phyloP scores from a whole-genome alignment of 805 yeast species.

The Teunomyces lycoperdinae region DNA sequence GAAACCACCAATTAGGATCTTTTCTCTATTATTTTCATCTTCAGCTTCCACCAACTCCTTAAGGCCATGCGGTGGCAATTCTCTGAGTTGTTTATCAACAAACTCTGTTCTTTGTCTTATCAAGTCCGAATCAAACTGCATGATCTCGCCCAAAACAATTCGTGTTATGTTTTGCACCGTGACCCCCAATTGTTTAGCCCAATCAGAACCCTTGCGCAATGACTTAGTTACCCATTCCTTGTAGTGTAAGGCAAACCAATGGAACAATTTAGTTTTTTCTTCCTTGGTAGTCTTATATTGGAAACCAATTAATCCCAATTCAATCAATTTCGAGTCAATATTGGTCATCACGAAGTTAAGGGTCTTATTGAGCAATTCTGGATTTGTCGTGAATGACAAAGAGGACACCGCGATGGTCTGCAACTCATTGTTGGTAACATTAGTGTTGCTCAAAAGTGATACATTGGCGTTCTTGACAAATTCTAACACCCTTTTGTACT shows the following conservation, averaged over 20 bases:
- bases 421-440: slow-evolving; percentile 34
- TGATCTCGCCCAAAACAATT: slow-evolving; percentile 38
- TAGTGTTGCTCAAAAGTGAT: slow-evolving; percentile 39
- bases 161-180: slow-evolving; percentile 43
- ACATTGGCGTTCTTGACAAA: slow-evolving; percentile 50
- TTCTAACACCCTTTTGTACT: slow-evolving; percentile 59
- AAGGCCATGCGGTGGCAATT: slow-evolving; percentile 40
- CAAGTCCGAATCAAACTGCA: slow-evolving; percentile 35
- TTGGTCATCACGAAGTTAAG: slow-evolving; percentile 57
- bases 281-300: slow-evolving; percentile 31
- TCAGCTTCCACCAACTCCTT: slow-evolving; percentile 19
- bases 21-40: slow-evolving; percentile 22
- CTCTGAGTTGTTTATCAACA: slow-evolving; percentile 25
- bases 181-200: slow-evolving; percentile 44
- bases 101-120: slow-evolving; percentile 23
- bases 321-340: slow-evolving; percentile 53
- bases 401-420: slow-evolving; percentile 57
- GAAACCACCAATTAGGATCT: slow-evolving; percentile 12
- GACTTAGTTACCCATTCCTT: slow-evolving; percentile 52
- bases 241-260: slow-evolving; percentile 56
- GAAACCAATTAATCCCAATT: slow-evolving; percentile 56
- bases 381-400: slow-evolving; percentile 47
- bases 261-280: slow-evolving; percentile 42
- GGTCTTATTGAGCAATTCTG: slow-evolving; percentile 48
- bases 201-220: slow-evolving; percentile 42